Percentiles rank a stretch among this genome's conserved stretches.
phyloP scores from a whole-genome alignment of 2,329 filamentous ascomycete species.

The Bertia moriformis region DNA sequence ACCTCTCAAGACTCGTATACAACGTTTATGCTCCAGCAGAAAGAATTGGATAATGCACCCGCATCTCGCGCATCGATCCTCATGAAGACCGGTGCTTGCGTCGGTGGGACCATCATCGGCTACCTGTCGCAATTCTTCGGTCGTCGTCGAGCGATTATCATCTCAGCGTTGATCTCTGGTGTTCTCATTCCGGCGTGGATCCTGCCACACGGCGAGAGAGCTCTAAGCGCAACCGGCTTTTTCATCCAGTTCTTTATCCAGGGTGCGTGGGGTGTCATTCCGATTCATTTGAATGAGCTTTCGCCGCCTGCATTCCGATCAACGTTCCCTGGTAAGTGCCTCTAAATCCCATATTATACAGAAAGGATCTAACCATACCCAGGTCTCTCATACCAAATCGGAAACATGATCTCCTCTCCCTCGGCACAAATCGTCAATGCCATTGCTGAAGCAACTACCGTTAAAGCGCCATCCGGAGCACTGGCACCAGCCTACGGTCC shows the following conservation, averaged over 20 bases:
- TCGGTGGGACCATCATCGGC: constrained; percentile 59
- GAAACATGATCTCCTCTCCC: constrained; percentile 18
- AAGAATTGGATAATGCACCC: constrained; percentile 47
- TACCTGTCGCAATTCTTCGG: constrained; percentile 65
- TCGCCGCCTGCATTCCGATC: neutral
- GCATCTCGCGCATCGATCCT: constrained; percentile 65
- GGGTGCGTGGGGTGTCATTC: neutral
- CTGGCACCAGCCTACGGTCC: constrained; percentile 58
- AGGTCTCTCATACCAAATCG: neutral
- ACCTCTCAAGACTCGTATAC: constrained; percentile 71
- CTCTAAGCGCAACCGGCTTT: constrained; percentile 47
- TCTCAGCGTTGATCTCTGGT: constrained; percentile 42
- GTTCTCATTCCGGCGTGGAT: constrained; percentile 58
- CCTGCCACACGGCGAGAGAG: constrained; percentile 40
- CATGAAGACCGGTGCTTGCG: constrained; percentile 66
- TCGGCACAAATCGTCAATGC: constrained; percentile 67
- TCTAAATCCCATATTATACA: neutral
- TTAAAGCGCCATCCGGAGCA: constrained; percentile 37
- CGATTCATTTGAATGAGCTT: neutral
- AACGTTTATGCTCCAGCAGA: constrained; percentile 63
- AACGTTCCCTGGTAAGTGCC: neutral
- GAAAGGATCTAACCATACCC: neutral
- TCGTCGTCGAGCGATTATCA: constrained; percentile 53
- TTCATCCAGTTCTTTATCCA: constrained; percentile 55
- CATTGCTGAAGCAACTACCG: constrained; percentile 45